These are phyloP conservation scores for Sporothrix protearum DNA, from an alignment of 2,329 filamentous ascomycete genomes.

Conservation along the genomic window DNA sequence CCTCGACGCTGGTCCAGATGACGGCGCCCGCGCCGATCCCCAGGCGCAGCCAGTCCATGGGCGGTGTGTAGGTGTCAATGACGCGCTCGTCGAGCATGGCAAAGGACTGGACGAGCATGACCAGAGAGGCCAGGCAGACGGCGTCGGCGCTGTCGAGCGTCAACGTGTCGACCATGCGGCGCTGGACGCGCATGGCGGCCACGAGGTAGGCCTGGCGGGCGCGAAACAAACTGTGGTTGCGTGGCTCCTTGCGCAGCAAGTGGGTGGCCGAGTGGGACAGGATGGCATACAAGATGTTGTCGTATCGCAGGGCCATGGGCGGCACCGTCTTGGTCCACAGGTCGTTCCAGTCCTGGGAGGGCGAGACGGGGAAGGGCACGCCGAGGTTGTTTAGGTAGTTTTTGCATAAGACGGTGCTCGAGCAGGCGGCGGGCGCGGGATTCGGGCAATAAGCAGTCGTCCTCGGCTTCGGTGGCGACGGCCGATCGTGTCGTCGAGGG, in stretches of 20 bases:
- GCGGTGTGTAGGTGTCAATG: slow-evolving; percentile 30
- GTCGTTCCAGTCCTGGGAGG: slow-evolving; percentile 28
- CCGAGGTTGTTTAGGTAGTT: slow-evolving; percentile 29
- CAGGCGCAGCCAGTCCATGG: slow-evolving; percentile 30
- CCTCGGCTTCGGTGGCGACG: slow-evolving; percentile 14
- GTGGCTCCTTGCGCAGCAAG: slow-evolving; percentile 27
- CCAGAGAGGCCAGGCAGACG: slow-evolving; percentile 30
- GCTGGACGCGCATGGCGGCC: slow-evolving; percentile 32
- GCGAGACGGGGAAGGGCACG: slow-evolving; percentile 26
- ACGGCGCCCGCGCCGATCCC: slow-evolving; percentile 31
- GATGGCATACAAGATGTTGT: slow-evolving; percentile 31
- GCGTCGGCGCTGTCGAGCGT: slow-evolving; percentile 31
- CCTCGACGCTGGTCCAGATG: slow-evolving; percentile 31
- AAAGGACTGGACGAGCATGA: slow-evolving; percentile 32
- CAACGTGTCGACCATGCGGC: slow-evolving; percentile 29
- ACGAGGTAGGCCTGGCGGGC: slow-evolving; percentile 33
- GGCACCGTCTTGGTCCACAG: slow-evolving; percentile 30
- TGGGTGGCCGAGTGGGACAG: slow-evolving; percentile 31
- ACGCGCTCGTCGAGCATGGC: slow-evolving; percentile 32
- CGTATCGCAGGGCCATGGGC: slow-evolving; percentile 28
- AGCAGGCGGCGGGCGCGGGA: slow-evolving; percentile 30
- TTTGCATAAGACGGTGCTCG: slow-evolving; percentile 34
- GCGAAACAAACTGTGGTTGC: slow-evolving; percentile 28
- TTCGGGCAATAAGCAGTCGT: slow-evolving; percentile 28
- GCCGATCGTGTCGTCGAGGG: neutral